Evolutionary conservation across 2,329 filamentous ascomycete genomes (phyloP).

Genomic region (Trichoderma brevicompactum): DNA sequence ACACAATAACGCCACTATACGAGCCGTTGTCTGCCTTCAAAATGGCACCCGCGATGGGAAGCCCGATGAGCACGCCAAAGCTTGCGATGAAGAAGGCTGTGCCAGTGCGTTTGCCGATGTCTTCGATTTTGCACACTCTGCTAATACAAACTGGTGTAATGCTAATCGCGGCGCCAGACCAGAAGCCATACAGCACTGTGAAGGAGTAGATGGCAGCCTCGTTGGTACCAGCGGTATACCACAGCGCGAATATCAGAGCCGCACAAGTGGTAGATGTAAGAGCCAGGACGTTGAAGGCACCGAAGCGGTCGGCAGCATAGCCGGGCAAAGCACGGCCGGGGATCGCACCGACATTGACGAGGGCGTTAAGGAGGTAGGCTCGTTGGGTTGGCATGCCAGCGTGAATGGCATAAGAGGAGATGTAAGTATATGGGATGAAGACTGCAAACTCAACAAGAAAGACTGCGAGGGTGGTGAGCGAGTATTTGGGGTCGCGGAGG

Average conservation of each 20-base stretch:
- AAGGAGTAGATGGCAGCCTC: slow-evolving; percentile 62
- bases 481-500: slow-evolving; percentile 55
- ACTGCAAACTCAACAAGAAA: slow-evolving; percentile 65
- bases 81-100: slow-evolving; percentile 72
- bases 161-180: slow-evolving; percentile 69
- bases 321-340: slow-evolving; percentile 71
- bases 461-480: slow-evolving; percentile 56
- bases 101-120: slow-evolving; percentile 72
- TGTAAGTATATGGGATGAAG: slow-evolving; percentile 70
- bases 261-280: slow-evolving; percentile 55
- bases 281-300: slow-evolving; percentile 72
- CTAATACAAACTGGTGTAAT: slow-evolving; percentile 74
- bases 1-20: slow-evolving; percentile 59
- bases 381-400: slow-evolving; percentile 59
- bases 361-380: slow-evolving; percentile 68
- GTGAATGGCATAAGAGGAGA: slow-evolving; percentile 65
- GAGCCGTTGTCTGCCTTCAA: slow-evolving; percentile 47
- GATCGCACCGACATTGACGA: slow-evolving; percentile 71
- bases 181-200: slow-evolving; percentile 70
- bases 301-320: slow-evolving; percentile 67
- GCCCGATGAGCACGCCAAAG: slow-evolving; percentile 60
- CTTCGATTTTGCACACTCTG: slow-evolving; percentile 68
- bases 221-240: slow-evolving; percentile 58
- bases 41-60: slow-evolving; percentile 62
- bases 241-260: slow-evolving; percentile 58